Evolutionary conservation across 306 rosid species (phyloP).

Genomic region (Prunus mume): DNA sequence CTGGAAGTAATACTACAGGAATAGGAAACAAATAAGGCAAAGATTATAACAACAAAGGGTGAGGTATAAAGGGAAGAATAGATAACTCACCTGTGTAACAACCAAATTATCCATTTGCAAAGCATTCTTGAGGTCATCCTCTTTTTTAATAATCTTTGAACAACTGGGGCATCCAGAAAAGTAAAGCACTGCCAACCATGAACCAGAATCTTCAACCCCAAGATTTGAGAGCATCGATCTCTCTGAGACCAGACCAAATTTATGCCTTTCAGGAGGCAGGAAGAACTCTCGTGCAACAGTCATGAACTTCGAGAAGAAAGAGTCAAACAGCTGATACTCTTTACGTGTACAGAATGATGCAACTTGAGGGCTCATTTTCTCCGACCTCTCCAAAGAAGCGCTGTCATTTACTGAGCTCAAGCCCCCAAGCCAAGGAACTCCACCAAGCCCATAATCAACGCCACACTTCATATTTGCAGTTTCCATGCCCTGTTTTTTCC

Average conservation of each 20-base stretch:
- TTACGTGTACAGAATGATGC: conserved; percentile 48
- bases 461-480: conserved; percentile 50
- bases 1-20: background rate
- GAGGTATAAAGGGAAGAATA: background rate
- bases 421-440: conserved; percentile 59
- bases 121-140: conserved; percentile 56
- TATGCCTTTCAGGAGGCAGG: conserved; percentile 65
- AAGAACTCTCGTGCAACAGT: conserved; percentile 61
- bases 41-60: background rate
- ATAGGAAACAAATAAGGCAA: background rate
- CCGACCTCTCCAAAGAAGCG: conserved; percentile 30
- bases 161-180: conserved; percentile 68
- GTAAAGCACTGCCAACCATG: conserved; percentile 74
- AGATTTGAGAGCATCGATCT: conserved; percentile 75
- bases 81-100: conserved; percentile 64
- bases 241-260: conserved; percentile 69
- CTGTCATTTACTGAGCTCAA: conserved; percentile 51
- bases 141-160: conserved; percentile 63
- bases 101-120: conserved; percentile 47
- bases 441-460: conserved; percentile 36
- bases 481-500: conserved; percentile 37
- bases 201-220: conserved; percentile 61
- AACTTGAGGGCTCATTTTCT: conserved; percentile 26
- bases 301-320: conserved; percentile 70
- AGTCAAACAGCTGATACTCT: conserved; percentile 61